These are phyloP conservation scores for Cicer chorassanicum DNA, from an alignment of 306 rosid species.

Conservation along the genomic window DNA sequence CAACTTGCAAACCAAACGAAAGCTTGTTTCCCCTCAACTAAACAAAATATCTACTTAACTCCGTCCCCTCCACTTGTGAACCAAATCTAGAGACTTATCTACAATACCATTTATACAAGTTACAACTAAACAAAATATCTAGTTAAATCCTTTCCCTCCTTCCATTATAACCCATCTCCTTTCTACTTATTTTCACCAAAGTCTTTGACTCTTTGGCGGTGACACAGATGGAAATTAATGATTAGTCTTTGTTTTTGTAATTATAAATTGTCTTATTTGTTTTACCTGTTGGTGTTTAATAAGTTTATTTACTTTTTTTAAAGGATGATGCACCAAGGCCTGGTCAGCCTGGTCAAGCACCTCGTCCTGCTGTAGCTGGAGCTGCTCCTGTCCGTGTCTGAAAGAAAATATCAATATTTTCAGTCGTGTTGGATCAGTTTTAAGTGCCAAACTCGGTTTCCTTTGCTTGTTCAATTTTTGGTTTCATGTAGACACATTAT, in stretches of 20 bases:
- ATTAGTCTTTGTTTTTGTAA: not conserved
- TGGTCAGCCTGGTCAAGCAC: constrained; percentile 73
- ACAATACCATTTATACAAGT: not conserved
- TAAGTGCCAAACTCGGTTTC: no score
- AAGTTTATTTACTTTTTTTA: not conserved
- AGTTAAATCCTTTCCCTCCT: not conserved
- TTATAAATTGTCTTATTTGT: not conserved
- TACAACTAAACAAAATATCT: not conserved
- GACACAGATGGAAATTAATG: not conserved
- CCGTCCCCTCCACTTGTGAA: no score
- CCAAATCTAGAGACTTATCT: not conserved
- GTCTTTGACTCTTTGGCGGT: not conserved
- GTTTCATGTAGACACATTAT: not conserved
- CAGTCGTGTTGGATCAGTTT: no score
- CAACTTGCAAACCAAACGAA: no score
- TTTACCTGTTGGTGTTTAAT: not conserved
- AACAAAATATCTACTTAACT: no score
- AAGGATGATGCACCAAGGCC: constrained; percentile 77
- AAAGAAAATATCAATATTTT: constrained; percentile 20
- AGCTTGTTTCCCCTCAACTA: no score
- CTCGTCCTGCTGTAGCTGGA: constrained; percentile 64
- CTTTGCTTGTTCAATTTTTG: not conserved
- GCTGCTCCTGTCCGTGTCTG: constrained; percentile 55
- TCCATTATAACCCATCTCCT: not conserved
- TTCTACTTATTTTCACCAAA: not conserved